Base-by-base conservation (phyloP, 257 asterid species). In the Nicotiana tabacum region DNA sequence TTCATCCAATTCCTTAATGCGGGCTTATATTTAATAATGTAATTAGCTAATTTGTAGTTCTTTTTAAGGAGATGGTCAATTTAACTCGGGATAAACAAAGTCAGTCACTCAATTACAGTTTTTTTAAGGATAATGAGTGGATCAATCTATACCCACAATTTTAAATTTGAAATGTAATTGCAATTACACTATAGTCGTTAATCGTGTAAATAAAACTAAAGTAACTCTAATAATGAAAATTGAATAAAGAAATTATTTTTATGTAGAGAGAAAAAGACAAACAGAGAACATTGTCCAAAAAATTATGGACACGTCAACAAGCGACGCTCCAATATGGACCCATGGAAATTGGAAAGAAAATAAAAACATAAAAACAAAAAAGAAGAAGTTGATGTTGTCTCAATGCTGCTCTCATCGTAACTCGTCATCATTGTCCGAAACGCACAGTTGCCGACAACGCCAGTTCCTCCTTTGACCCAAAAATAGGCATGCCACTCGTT, bases 271-370 rank as follows among this genome's bases (percentile, higher is more conserved):
- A 74, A 48, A 70, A 48, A 9, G 27, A 74, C 80, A 74, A 74
- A 68, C 0, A 15, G 27, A 16, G 21, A 15, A 15, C 46, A 76
- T 16, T 5, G 24, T 21, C 24, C 24, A 21, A 21, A 21, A 21
- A 74, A 27, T 48, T 51, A 9, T 48, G 29, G 80, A 76, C 80
- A 76, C 64, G 33, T 51, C 80, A 76, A 55, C 74, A 17, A 87
- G 68, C 55, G 60, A 15, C 12, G 39, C 48, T 33, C 61, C 10
- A 65, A 29, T 3, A 15, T 81, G 81, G 79, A n/a, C 82, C 82
- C 32, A 57, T 83, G 9, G 5, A 76, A 48, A 76, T 24, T 83
- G 11, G 5, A 76, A 48, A 76, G 46, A 21, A 65, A 55, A 15
- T 55, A 74, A 9, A 12, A 58, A 2, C 55, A 72, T 24, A 24